These are phyloP conservation scores for Secale cereale DNA, from an alignment of 176 grass and related monocot genomes.

Conservation along the genomic window DNA sequence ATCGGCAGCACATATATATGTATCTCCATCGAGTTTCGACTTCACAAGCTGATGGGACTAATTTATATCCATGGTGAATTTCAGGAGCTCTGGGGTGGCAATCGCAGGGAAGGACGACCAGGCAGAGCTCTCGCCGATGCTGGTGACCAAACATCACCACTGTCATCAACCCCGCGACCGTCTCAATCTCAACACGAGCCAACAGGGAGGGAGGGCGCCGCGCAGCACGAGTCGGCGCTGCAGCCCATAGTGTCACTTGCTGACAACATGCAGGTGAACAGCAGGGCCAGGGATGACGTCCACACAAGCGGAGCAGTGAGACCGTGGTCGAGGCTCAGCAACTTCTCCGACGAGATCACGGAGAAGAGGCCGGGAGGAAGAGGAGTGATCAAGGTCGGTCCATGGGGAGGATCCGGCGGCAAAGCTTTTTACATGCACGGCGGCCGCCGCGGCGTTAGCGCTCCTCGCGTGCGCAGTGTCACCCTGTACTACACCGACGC, in stretches of 20 bases:
- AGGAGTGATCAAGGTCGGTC: constrained; percentile 21
- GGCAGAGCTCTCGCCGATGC: not conserved
- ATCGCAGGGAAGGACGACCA: not conserved
- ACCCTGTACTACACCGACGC: not conserved
- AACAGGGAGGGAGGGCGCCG: too few relatives aligned
- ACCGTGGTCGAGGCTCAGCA: not conserved
- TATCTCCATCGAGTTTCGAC: too few relatives aligned
- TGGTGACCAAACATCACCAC: not conserved
- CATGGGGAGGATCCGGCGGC: constrained; percentile 23
- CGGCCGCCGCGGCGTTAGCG: not conserved
- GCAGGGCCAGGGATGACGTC: too few relatives aligned
- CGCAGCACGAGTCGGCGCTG: too few relatives aligned
- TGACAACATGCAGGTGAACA: too few relatives aligned
- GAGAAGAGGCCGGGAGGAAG: too few relatives aligned
- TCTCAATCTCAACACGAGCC: not conserved
- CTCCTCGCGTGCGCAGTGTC: not conserved
- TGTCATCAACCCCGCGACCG: not conserved
- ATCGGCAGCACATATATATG: too few relatives aligned
- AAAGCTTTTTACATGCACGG: not conserved
- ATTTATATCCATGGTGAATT: not conserved
- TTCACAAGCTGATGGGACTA: not conserved
- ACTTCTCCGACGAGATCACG: constrained; percentile 1
- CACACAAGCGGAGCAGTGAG: not conserved
- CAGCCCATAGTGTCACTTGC: not conserved
- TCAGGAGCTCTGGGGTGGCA: constrained; percentile 11